Base-by-base conservation (phyloP, 805 yeast species). In the Teunomyces lycoperdinae region DNA sequence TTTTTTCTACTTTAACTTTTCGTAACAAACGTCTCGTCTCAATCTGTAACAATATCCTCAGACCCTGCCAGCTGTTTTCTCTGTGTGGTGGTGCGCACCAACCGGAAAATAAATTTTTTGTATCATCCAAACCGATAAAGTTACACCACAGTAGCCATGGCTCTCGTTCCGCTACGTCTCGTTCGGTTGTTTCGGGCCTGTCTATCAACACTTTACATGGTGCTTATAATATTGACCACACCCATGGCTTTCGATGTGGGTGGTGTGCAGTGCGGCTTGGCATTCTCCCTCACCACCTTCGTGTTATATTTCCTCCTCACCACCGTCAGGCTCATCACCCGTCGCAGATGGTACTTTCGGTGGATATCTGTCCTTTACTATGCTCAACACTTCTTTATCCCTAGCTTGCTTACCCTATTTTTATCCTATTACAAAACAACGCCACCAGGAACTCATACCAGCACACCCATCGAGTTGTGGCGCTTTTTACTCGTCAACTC, bases 201-300 rank as follows among this genome's bases (percentile, higher is more conserved):
- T 11, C 69, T 82, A 49, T 80, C 87, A 0, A 67, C 80, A 1
- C 65, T 86, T 28, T 89, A 90, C 59, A 71, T 89, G 46, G 63
- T 79, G 5, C 78, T 88, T 44, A 82, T 89, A 9, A 78, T 90
- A 27, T 73, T 91, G 28, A 86, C 97, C 2, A 86, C 94, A 5
- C 98, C 98, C 4, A 77, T 94, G 51, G 87, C 97, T 20, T 94
- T 94, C 67, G 96, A 92, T 60, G 85, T 89, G 33, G 98, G 98
- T 8, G 97, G 98, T 1, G 77, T 84, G 14, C 77, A 81, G 47
- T 92, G 98, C 67, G 99, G 99, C 1, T 71, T 94, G 50, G 82
- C 95, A 14, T 94, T 83, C 64, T 84, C 96, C 5, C 75, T 92
- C 42, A 79, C 88, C 46, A 71, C 79, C 38, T 63, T 67, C 48